Evolutionary conservation across 2,329 filamentous ascomycete species (phyloP).

Genomic region (Talaromyces sp.): DNA sequence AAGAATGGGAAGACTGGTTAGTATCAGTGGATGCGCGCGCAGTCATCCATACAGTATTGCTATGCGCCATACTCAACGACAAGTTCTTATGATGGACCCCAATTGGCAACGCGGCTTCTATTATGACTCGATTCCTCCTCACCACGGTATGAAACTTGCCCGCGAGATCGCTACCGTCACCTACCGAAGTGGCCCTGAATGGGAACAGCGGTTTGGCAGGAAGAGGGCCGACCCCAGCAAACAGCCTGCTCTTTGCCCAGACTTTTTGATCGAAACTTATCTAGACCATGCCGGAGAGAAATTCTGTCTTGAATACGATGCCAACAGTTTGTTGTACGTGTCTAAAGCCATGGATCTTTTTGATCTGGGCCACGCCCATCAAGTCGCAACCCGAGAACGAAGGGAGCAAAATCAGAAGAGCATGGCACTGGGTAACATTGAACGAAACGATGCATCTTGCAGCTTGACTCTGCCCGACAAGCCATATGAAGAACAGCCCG

Average conservation of each 20-base stretch:
- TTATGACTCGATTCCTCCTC: constrained; percentile 81
- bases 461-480: constrained; percentile 75
- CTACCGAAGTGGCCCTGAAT: constrained; percentile 93
- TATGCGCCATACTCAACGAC: constrained; percentile 95
- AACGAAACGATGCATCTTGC: constrained; percentile 55
- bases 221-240: constrained; percentile 79
- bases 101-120: constrained; percentile 97
- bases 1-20: constrained; percentile 76
- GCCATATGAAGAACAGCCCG: constrained; percentile 84
- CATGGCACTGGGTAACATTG: constrained; percentile 45
- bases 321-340: constrained; percentile 92
- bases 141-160: constrained; percentile 96
- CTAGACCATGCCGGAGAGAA: constrained; percentile 97
- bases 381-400: constrained; percentile 60
- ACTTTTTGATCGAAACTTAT: constrained; percentile 97
- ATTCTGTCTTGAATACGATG: constrained; percentile 93
- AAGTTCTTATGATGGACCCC: constrained; percentile 98
- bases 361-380: constrained; percentile 73
- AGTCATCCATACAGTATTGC: constrained; percentile 98
- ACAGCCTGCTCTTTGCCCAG: constrained; percentile 89
- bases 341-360: constrained; percentile 99
- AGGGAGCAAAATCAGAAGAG: constrained; percentile 60
- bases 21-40: constrained; percentile 87
- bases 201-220: constrained; percentile 91
- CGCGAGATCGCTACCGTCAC: constrained; percentile 97